Evolutionary conservation across 805 yeast genomes (phyloP).

Genomic region (Zygotorulaspora sp.): DNA sequence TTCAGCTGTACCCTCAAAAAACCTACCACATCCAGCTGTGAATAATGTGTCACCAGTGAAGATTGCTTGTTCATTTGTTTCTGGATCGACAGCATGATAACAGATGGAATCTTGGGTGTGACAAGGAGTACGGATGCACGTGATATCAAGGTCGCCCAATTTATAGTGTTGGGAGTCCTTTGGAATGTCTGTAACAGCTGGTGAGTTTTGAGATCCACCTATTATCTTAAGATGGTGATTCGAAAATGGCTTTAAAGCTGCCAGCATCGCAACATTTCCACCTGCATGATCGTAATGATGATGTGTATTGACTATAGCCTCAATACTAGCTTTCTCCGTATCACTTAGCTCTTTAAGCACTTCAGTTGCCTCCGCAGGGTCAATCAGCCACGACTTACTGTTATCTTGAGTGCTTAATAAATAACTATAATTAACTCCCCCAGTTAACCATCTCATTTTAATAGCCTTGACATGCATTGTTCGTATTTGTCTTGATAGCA

Average conservation of each 20-base stretch:
- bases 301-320: slow-evolving; percentile 88
- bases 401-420: slow-evolving; percentile 58
- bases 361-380: slow-evolving; percentile 86
- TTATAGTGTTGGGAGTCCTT: slow-evolving; percentile 55
- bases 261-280: slow-evolving; percentile 51
- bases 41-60: slow-evolving; percentile 96
- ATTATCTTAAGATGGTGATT: slow-evolving; percentile 57
- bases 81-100: slow-evolving; percentile 61
- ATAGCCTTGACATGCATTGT: slow-evolving; percentile 77
- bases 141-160: slow-evolving; percentile 48
- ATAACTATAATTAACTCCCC: slow-evolving; percentile 83
- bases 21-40: slow-evolving; percentile 93
- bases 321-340: slow-evolving; percentile 45
- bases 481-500: slow-evolving; percentile 30
- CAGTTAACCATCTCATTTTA: slow-evolving; percentile 93
- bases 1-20: slow-evolving; percentile 82
- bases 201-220: slow-evolving; percentile 56
- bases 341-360: slow-evolving; percentile 44
- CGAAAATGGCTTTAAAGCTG: slow-evolving; percentile 26
- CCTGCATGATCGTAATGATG: slow-evolving; percentile 96
- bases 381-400: slow-evolving; percentile 74
- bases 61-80: slow-evolving; percentile 65
- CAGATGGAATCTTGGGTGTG: slow-evolving; percentile 97
- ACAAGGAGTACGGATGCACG: slow-evolving; percentile 93
- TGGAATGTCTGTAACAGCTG: slow-evolving; percentile 67